These are phyloP conservation scores for Penicillium antarcticum DNA, from an alignment of 495 filamentous ascomycete species.

Conservation along the genomic window DNA sequence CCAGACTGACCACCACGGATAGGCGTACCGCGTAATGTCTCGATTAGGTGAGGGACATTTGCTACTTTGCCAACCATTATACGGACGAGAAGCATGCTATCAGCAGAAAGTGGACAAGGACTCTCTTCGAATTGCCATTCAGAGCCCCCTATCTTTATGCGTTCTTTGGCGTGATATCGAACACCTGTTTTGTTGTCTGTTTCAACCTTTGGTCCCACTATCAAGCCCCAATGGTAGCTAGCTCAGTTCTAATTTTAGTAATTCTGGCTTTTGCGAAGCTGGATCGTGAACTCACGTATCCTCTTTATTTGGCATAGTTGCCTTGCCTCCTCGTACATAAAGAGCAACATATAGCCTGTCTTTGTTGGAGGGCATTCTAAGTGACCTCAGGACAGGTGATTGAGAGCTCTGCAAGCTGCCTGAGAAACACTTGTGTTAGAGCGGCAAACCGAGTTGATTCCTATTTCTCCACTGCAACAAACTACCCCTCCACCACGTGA, in stretches of 20 bases:
- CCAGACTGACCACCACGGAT: constrained; percentile 25
- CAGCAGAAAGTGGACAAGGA: constrained; percentile 17
- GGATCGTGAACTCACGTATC: no score
- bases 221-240: constrained; percentile 37
- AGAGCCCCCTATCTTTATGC: background rate
- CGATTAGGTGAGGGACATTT: constrained; percentile 23
- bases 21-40: constrained; percentile 30
- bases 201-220: constrained; percentile 38
- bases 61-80: constrained; percentile 43
- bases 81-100: constrained; percentile 39
- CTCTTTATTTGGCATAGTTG: no score
- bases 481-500: no score
- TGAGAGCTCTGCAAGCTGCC: no score
- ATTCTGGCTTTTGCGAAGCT: background rate
- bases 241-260: background rate
- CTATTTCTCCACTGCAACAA: no score
- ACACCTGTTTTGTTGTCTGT: constrained; percentile 9
- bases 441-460: no score
- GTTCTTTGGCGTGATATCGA: constrained; percentile 33
- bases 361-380: no score
- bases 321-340: no score
- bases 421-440: no score
- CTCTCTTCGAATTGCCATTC: constrained; percentile 35
- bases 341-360: no score
- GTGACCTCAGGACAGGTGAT: no score